These are phyloP conservation scores for Agarophyton chilense DNA, from an alignment of 23 red algal species.

Conservation along the genomic window DNA sequence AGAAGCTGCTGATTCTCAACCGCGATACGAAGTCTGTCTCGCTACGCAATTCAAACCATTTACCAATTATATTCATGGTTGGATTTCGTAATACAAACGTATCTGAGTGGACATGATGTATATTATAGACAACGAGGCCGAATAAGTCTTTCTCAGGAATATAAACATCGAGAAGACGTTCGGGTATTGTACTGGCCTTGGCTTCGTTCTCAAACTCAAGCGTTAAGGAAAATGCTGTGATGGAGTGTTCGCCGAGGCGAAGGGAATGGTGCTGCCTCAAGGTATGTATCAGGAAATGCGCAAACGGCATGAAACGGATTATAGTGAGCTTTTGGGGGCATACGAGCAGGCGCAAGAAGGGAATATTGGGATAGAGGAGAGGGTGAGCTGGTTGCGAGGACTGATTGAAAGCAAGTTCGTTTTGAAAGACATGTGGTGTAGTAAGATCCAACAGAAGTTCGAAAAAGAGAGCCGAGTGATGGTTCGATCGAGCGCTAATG, in stretches of 20 bases:
- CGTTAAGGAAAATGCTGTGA: not conserved
- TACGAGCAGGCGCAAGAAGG: constrained; percentile 1
- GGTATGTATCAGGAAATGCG: constrained; percentile 57
- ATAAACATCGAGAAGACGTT: not conserved
- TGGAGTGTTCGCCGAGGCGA: constrained; percentile 35
- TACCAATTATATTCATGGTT: not conserved
- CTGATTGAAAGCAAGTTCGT: constrained; percentile 45
- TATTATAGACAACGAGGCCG: constrained; percentile 6
- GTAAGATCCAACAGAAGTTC: constrained; percentile 27
- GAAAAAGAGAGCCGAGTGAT: constrained; percentile 34
- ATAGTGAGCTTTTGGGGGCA: not conserved
- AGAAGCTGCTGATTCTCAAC: not conserved
- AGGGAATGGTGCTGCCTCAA: constrained; percentile 59
- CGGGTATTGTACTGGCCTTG: too few relatives aligned
- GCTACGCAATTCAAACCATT: constrained; percentile 7
- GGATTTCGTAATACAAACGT: constrained; percentile 13
- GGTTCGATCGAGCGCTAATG: constrained; percentile 84
- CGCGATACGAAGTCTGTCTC: constrained; percentile 1
- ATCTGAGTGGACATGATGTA: constrained; percentile 26
- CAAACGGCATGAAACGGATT: constrained; percentile 15
- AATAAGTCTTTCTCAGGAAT: not conserved
- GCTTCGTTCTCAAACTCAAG: constrained; percentile 15
- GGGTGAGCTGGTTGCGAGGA: not conserved
- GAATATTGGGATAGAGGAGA: constrained; percentile 21
- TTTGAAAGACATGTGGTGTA: constrained; percentile 1